These are phyloP conservation scores for Fusarium albidum DNA, from an alignment of 2,329 filamentous ascomycete species.

Conservation along the genomic window DNA sequence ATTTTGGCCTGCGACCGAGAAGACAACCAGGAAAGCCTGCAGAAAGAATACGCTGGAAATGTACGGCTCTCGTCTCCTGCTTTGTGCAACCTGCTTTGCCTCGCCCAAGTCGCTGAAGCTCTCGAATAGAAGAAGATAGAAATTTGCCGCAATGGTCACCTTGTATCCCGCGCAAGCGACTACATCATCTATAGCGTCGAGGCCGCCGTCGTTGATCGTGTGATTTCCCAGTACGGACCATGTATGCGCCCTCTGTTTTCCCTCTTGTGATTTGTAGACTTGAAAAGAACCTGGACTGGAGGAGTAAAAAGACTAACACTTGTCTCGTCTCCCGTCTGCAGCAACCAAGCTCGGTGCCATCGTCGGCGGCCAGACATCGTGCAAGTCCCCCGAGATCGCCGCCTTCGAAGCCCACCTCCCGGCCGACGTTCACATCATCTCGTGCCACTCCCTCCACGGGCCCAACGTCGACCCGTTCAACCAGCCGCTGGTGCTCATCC, in stretches of 20 bases:
- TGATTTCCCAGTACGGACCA: constrained; percentile 89
- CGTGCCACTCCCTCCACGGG: constrained; percentile 95
- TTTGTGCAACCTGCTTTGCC: constrained; percentile 31
- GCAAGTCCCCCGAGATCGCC: constrained; percentile 94
- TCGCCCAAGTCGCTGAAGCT: constrained; percentile 57
- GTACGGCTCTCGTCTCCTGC: constrained; percentile 65
- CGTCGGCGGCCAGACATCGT: constrained; percentile 96
- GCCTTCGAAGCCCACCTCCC: constrained; percentile 93
- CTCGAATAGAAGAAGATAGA: constrained; percentile 74
- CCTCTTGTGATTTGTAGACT: constrained; percentile 12
- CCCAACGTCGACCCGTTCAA: constrained; percentile 87
- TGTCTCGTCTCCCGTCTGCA: constrained; percentile 49
- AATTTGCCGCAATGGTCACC: constrained; percentile 92
- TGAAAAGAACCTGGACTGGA: no score
- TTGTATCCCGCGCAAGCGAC: constrained; percentile 95
- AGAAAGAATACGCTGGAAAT: constrained; percentile 83
- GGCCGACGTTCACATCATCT: constrained; percentile 88
- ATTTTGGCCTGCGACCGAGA: constrained; percentile 94
- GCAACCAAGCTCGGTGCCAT: constrained; percentile 95
- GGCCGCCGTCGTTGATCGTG: constrained; percentile 85
- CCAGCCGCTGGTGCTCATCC: constrained; percentile 92
- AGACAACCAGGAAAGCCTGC: constrained; percentile 83
- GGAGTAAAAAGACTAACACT: constrained; percentile 14
- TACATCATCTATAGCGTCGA: constrained; percentile 99
- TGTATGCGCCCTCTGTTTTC: constrained; percentile 68